A percentile compares a stretch with the other conserved stretches of the same genome.
These are phyloP conservation scores for Parietaria judaica DNA, from an alignment of 306 rosid species.

Conservation along the genomic window DNA sequence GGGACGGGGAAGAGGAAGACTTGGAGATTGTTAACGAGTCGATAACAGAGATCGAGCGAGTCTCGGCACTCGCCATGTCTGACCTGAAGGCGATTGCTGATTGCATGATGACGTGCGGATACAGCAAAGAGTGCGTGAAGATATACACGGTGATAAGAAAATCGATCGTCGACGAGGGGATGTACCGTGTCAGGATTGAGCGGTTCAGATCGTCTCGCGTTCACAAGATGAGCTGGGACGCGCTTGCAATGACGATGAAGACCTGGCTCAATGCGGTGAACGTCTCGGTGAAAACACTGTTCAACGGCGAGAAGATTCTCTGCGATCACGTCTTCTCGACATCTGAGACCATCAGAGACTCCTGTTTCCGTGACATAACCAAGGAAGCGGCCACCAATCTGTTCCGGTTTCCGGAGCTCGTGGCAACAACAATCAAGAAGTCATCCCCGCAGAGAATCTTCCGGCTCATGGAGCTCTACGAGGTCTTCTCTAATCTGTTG, in stretches of 20 bases:
- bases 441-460: conserved; percentile 32
- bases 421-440: conserved; percentile 24
- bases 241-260: conserved; percentile 17
- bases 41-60: conserved; percentile 19
- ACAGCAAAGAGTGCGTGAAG: conserved; percentile 40
- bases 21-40: conserved; percentile 15
- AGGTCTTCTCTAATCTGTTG: conserved; percentile 30
- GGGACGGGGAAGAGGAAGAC: conserved; percentile 21
- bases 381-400: conserved; percentile 34
- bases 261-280: conserved; percentile 32
- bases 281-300: conserved; percentile 32
- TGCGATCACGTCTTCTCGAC: conserved; percentile 44
- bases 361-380: conserved; percentile 36
- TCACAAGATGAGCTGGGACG: conserved; percentile 30
- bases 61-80: conserved; percentile 23
- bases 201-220: conserved; percentile 29
- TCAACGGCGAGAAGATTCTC: conserved; percentile 34
- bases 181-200: conserved; percentile 31
- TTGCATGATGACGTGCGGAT: conserved; percentile 48
- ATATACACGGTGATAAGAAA: conserved; percentile 32
- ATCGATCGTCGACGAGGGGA: conserved; percentile 36
- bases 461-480: conserved; percentile 28
- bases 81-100: conserved; percentile 47
- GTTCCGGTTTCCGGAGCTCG: conserved; percentile 35
- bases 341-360: conserved; percentile 30